Evolutionary conservation across 768 basidiomycete genomes (phyloP).

Genomic region (Psilocybe cyanescens): DNA sequence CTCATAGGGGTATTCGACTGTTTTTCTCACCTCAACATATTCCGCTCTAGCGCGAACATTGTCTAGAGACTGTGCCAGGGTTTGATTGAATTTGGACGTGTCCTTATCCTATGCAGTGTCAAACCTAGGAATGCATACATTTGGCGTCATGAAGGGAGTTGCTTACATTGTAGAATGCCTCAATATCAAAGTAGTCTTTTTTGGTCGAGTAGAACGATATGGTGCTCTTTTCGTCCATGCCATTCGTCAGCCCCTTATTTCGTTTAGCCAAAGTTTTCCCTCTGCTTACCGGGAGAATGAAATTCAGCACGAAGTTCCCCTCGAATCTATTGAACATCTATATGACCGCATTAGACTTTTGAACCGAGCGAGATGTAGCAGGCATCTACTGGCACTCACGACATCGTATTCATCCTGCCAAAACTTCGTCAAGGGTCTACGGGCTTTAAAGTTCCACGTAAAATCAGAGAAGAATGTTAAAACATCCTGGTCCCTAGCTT

Average conservation of each 20-base stretch:
- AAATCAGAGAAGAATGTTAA: not conserved
- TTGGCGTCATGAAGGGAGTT: not conserved
- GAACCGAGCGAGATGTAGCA: not conserved
- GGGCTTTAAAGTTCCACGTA: constrained; percentile 7
- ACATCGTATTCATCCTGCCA: constrained; percentile 1
- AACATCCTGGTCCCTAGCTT: constrained; percentile 62
- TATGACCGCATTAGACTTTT: not conserved
- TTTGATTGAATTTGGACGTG: constrained; percentile 2
- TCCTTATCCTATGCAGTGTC: not conserved
- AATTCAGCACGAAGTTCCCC: not conserved
- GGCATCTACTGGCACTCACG: not conserved
- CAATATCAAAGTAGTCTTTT: not conserved
- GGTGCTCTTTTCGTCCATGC: not conserved
- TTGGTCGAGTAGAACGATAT: constrained; percentile 4
- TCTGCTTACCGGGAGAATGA: constrained; percentile 1
- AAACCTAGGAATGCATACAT: not conserved
- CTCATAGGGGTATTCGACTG: not conserved
- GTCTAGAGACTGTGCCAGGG: constrained; percentile 3
- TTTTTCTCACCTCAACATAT: constrained; percentile 1
- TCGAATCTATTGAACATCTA: constrained; percentile 4
- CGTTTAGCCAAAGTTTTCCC: not conserved
- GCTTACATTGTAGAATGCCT: constrained; percentile 7
- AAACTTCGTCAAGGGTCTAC: constrained; percentile 4
- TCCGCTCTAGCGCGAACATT: constrained; percentile 1
- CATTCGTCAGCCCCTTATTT: not conserved